Percentiles rank a stretch among this genome's conserved stretches.
phyloP scores from a whole-genome alignment of 306 rosid genomes.

The Trifolium pratense region DNA sequence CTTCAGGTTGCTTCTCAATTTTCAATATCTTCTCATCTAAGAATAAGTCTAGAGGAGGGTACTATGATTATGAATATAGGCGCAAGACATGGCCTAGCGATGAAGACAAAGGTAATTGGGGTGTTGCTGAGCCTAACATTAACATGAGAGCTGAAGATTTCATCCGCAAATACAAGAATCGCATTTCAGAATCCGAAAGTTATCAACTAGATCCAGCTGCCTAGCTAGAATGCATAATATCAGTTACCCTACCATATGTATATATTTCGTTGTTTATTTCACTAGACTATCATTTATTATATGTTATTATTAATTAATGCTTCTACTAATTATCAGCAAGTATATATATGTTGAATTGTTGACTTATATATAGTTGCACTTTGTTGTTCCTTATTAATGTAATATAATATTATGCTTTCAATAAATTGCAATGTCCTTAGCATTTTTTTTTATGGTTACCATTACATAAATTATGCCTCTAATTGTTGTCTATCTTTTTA shows the following conservation, averaged over 20 bases:
- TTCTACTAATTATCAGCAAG: background rate
- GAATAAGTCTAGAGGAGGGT: constrained; percentile 38
- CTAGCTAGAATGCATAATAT: background rate
- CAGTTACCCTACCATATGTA: background rate
- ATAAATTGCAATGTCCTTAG: too few species aligned
- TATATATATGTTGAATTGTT: background rate
- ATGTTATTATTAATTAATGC: background rate
- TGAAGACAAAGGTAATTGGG: constrained; percentile 53
- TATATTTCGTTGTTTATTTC: background rate
- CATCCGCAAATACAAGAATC: constrained; percentile 49
- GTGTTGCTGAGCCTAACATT: constrained; percentile 65
- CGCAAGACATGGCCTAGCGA: constrained; percentile 64
- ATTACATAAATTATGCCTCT: too few species aligned
- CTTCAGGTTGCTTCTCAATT: constrained; percentile 54
- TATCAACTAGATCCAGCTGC: constrained; percentile 35
- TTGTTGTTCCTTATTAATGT: too few species aligned
- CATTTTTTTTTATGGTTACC: too few species aligned
- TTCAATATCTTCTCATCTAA: constrained; percentile 53
- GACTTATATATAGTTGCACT: too few species aligned
- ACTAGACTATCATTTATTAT: background rate
- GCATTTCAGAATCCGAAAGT: constrained; percentile 50
- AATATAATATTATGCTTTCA: too few species aligned
- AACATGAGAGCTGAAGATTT: constrained; percentile 60
- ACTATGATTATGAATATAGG: constrained; percentile 34
- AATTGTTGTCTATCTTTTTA: too few species aligned